Evolutionary conservation across 2,329 filamentous ascomycete species (phyloP), one percentile per base, ranked within the genome.

Genomic region (Monilinia vaccinii-corymbosi): DNA sequence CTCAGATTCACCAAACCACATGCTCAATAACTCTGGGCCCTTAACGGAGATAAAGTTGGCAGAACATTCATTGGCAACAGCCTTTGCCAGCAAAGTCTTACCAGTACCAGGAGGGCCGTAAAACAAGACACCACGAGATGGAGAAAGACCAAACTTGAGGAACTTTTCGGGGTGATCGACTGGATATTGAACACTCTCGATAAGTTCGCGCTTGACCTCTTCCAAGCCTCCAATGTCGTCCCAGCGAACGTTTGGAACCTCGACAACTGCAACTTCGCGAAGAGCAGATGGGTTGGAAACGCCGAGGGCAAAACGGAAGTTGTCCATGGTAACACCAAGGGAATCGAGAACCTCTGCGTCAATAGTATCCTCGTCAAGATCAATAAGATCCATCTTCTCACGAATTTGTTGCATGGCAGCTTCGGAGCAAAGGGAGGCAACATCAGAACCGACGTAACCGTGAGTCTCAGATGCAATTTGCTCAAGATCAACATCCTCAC

Each of bases 1-100:
- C 79, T 99, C 95, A 58, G 94, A 99, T 80, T 99, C 94, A 86
- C 94, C 94, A 73, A 99, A 99, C 94, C 94, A 99, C 94, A 99
- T 99, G 76, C 91, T 97, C 70, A 99, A 85, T 71, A 99, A 82
- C 76, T 99, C 94, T 61, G 94, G 95, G 63, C 94, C 94, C 85
- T 99, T 99, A 77, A 99, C 88, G 45, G 94, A 99, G 74, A 99
- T 97, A 80, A 99, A 99, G 81, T 99, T 99, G 82, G 94, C 94
- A 63, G 94, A 89, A 73, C 92, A 97, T 81, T 99, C 94, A 78
- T 97, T 99, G 78, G 94, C 94, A 68, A 99, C 94, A 70, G 94
- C 94, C 84, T 99, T 99, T 74, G 94, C 94, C 79, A 99, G 88
- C 81, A 99, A 85, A 64, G 94, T 99, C 84, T 99, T 99, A 96